Percentiles rank a stretch among this genome's conserved stretches.
Evolutionary conservation across 768 basidiomycete species (phyloP).

Genomic region (Mycena vulgaris): DNA sequence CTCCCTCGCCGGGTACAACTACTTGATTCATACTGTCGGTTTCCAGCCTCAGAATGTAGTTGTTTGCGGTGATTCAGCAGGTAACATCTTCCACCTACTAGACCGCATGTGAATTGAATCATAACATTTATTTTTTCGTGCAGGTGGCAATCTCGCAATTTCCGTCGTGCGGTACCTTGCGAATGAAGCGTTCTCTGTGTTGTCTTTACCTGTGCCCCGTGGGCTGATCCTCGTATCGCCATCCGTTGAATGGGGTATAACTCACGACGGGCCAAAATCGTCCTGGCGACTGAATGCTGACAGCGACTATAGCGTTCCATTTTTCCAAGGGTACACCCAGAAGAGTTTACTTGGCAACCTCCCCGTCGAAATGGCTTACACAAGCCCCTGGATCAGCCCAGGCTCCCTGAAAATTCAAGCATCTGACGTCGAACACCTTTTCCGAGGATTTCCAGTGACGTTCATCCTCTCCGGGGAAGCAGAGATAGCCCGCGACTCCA

Average conservation of each 20-base stretch:
- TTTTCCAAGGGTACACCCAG: slow-evolving; percentile 38
- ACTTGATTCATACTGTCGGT: slow-evolving; percentile 5
- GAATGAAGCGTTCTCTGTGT: neutral
- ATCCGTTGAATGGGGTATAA: slow-evolving; percentile 47
- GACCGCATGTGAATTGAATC: too few relatives aligned
- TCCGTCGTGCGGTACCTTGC: slow-evolving; percentile 4
- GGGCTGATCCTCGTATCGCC: slow-evolving; percentile 53
- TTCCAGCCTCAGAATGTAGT: slow-evolving; percentile 13
- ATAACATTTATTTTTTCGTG: neutral
- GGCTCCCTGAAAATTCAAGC: slow-evolving; percentile 43
- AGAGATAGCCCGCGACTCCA: slow-evolving; percentile 52
- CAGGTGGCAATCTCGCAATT: slow-evolving; percentile 11
- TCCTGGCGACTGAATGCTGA: slow-evolving; percentile 36
- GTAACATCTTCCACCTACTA: neutral
- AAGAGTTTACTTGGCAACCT: slow-evolving; percentile 46
- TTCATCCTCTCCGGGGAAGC: slow-evolving; percentile 53
- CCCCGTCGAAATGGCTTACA: slow-evolving; percentile 43
- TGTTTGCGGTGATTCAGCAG: slow-evolving; percentile 7
- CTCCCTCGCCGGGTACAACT: neutral
- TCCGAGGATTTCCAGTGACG: slow-evolving; percentile 48
- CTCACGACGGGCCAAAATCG: slow-evolving; percentile 39
- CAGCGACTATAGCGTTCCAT: slow-evolving; percentile 43
- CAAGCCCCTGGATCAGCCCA: slow-evolving; percentile 54
- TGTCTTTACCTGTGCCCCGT: slow-evolving; percentile 38
- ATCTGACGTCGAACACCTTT: slow-evolving; percentile 42